These are phyloP conservation scores for Phytophthora citricola DNA, from an alignment of 352 stramenopile species.

Conservation along the genomic window DNA sequence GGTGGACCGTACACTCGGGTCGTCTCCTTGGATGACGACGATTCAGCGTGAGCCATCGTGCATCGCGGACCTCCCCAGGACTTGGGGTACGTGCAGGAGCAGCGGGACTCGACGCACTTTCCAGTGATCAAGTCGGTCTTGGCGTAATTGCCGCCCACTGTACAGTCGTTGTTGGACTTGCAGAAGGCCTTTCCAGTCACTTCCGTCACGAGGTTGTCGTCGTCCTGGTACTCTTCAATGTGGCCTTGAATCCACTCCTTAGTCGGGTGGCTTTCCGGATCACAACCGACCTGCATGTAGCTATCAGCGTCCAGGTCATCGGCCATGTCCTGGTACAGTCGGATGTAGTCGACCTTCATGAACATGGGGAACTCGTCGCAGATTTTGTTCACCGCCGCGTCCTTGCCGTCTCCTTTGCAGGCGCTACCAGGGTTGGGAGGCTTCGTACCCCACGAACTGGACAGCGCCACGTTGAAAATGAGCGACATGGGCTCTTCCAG, in stretches of 20 bases:
- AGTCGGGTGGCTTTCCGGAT: constrained; percentile 47
- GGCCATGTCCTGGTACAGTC: constrained; percentile 82
- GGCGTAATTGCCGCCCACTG: constrained; percentile 42
- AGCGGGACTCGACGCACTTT: constrained; percentile 50
- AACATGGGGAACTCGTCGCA: constrained; percentile 61
- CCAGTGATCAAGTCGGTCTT: constrained; percentile 42
- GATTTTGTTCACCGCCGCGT: constrained; percentile 57
- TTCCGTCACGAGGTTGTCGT: constrained; percentile 45
- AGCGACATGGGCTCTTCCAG: constrained; percentile 93
- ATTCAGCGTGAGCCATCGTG: constrained; percentile 44
- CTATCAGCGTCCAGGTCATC: constrained; percentile 33
- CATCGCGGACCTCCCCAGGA: constrained; percentile 67
- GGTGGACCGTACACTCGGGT: constrained; percentile 44
- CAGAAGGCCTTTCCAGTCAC: constrained; percentile 53
- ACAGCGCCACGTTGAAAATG: constrained; percentile 94
- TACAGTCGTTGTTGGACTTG: constrained; percentile 52
- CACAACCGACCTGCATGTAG: constrained; percentile 51
- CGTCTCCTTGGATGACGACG: constrained; percentile 21
- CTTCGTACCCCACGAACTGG: constrained; percentile 64
- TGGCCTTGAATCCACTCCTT: constrained; percentile 51
- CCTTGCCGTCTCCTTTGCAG: constrained; percentile 34
- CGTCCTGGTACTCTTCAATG: constrained; percentile 52
- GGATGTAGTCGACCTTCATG: constrained; percentile 88
- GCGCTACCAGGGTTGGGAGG: constrained; percentile 34
- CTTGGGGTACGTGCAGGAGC: constrained; percentile 47